Percentiles rank a stretch among this genome's conserved stretches.
phyloP scores from a whole-genome alignment of 75 land plant species.

The Pseudotsuga menziesii region DNA sequence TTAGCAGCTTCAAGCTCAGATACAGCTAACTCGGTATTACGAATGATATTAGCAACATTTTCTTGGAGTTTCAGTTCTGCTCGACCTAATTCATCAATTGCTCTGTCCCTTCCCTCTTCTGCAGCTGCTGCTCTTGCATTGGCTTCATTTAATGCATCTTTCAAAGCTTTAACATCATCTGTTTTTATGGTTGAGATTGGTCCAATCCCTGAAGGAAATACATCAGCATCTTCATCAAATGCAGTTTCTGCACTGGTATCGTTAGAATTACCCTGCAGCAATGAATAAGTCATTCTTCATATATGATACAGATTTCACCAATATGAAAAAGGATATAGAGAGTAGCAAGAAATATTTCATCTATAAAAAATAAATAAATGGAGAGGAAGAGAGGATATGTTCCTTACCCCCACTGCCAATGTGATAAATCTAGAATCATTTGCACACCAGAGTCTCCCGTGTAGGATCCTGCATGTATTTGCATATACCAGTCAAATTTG shows the following conservation, averaged over 20 bases:
- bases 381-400: neutral
- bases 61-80: constrained; percentile 52
- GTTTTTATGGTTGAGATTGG: neutral
- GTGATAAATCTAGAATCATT: constrained; percentile 3
- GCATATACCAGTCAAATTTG: constrained; percentile 3
- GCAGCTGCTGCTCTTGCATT: constrained; percentile 33
- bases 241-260: constrained; percentile 3
- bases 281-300: neutral
- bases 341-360: too few relatives aligned
- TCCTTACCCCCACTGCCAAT: constrained; percentile 9
- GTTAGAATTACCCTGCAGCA: constrained; percentile 8
- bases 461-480: neutral
- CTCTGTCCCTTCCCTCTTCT: constrained; percentile 35
- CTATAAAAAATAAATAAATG: neutral
- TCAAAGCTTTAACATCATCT: constrained; percentile 14
- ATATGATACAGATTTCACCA: neutral
- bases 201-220: neutral
- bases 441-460: neutral
- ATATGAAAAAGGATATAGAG: neutral
- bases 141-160: constrained; percentile 37
- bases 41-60: constrained; percentile 28
- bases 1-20: constrained; percentile 42
- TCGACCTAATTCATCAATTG: constrained; percentile 41
- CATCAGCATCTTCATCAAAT: neutral
- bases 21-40: constrained; percentile 41